Conservation (phyloP, 2,329 filamentous ascomycete species). For the Tolypocladium guangdongense region DNA sequence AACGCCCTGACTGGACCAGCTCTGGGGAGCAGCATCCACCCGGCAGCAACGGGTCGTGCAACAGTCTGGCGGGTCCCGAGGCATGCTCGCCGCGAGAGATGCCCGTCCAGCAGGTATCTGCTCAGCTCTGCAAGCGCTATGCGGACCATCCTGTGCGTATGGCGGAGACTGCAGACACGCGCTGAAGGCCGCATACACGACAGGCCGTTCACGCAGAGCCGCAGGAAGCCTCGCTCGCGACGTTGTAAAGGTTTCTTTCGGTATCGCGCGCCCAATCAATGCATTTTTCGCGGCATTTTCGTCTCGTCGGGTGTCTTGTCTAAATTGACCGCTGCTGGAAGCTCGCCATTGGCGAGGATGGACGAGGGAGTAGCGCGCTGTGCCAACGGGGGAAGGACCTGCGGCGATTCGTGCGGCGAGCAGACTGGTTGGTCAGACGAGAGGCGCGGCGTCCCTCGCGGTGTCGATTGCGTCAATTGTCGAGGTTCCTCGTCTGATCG, state of each 20-base stretch:
- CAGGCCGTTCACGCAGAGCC: slow-evolving; percentile 5
- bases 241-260: background rate
- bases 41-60: slow-evolving; percentile 7
- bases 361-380: background rate
- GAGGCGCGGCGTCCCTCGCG: background rate
- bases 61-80: slow-evolving; percentile 12
- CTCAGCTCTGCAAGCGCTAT: slow-evolving; percentile 32
- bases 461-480: background rate
- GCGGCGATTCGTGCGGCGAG: background rate
- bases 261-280: background rate
- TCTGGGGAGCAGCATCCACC: slow-evolving; percentile 4
- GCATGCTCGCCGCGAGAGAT: slow-evolving; percentile 31
- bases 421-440: background rate
- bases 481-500: background rate
- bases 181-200: background rate
- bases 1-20: slow-evolving; percentile 13
- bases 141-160: slow-evolving; percentile 27
- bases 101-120: slow-evolving; percentile 37
- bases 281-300: background rate
- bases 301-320: background rate
- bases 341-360: background rate
- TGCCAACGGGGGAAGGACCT: background rate
- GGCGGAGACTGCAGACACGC: background rate
- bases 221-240: background rate
- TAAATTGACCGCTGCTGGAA: background rate